phyloP scores from a whole-genome alignment of 768 basidiomycete genomes.

The Mycena pura region DNA sequence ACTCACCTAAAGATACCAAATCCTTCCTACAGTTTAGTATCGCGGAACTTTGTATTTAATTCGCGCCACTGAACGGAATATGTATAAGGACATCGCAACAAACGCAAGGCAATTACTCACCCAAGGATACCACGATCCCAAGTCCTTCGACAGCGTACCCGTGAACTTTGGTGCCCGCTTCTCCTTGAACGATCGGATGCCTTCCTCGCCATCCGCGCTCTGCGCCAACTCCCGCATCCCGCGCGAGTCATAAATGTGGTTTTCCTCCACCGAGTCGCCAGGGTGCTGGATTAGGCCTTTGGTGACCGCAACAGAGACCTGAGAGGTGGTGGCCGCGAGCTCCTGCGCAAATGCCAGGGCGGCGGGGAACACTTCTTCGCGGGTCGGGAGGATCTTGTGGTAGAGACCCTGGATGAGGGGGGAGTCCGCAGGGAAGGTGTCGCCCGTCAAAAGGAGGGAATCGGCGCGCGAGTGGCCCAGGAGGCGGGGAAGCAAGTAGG shows the following conservation, averaged over 20 bases:
- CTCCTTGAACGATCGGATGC: constrained; percentile 55
- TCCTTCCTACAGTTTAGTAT: constrained; percentile 34
- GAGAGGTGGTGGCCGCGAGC: constrained; percentile 57
- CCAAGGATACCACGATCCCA: constrained; percentile 58
- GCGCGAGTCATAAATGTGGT: constrained; percentile 59
- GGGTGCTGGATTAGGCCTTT: constrained; percentile 61
- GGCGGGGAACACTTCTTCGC: constrained; percentile 59
- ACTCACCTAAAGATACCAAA: too few relatives aligned
- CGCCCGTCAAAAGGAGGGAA: constrained; percentile 57
- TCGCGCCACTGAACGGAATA: constrained; percentile 43
- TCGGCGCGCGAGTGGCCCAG: constrained; percentile 58
- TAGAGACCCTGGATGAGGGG: constrained; percentile 52
- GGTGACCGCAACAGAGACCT: constrained; percentile 55
- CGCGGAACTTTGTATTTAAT: constrained; percentile 41
- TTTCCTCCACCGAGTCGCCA: constrained; percentile 57
- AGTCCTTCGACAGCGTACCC: constrained; percentile 49
- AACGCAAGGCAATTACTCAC: constrained; percentile 38
- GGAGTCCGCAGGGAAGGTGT: constrained; percentile 51
- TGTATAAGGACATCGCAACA: not conserved
- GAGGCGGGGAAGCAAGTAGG: constrained; percentile 61
- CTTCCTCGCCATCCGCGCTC: constrained; percentile 53
- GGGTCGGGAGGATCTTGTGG: constrained; percentile 52
- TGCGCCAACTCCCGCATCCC: constrained; percentile 48
- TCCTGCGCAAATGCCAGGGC: constrained; percentile 60
- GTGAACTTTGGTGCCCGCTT: constrained; percentile 51